Evolutionary conservation across 2,329 filamentous ascomycete genomes (phyloP).

Genomic region (Aspergillus calidoustus): DNA sequence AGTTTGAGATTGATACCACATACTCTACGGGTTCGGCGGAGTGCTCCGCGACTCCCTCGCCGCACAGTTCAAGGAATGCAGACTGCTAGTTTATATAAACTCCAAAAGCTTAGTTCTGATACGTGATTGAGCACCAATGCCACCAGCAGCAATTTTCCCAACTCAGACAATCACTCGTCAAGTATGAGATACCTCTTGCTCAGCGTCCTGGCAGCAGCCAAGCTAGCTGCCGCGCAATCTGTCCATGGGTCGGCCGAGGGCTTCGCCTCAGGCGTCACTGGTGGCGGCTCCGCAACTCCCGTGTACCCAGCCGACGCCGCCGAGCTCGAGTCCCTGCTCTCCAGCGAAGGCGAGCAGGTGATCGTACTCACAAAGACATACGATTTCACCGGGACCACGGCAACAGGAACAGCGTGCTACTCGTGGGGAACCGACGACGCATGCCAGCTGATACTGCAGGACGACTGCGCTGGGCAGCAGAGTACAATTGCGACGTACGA

Average conservation of each 20-base stretch:
- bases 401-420: slow-evolving; percentile 29
- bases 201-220: neutral
- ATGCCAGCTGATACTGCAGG: slow-evolving; percentile 58
- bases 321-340: slow-evolving; percentile 62
- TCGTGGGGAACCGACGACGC: slow-evolving; percentile 30
- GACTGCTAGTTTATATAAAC: neutral
- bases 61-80: no score
- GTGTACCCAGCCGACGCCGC: slow-evolving; percentile 57
- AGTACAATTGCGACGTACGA: slow-evolving; percentile 50
- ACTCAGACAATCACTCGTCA: neutral
- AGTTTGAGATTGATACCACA: no score
- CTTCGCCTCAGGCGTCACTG: slow-evolving; percentile 59
- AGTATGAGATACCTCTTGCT: neutral
- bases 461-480: slow-evolving; percentile 60
- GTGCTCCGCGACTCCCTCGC: no score
- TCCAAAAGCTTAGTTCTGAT: neutral
- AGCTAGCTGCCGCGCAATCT: neutral
- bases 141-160: neutral
- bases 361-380: slow-evolving; percentile 62
- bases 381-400: slow-evolving; percentile 25
- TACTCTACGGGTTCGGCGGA: no score
- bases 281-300: slow-evolving; percentile 58
- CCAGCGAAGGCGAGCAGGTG: slow-evolving; percentile 56
- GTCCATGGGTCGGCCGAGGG: slow-evolving; percentile 42
- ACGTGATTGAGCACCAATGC: neutral